phyloP scores from a whole-genome alignment of 2,329 filamentous ascomycete genomes.

The Aspergillus viridinutans region DNA sequence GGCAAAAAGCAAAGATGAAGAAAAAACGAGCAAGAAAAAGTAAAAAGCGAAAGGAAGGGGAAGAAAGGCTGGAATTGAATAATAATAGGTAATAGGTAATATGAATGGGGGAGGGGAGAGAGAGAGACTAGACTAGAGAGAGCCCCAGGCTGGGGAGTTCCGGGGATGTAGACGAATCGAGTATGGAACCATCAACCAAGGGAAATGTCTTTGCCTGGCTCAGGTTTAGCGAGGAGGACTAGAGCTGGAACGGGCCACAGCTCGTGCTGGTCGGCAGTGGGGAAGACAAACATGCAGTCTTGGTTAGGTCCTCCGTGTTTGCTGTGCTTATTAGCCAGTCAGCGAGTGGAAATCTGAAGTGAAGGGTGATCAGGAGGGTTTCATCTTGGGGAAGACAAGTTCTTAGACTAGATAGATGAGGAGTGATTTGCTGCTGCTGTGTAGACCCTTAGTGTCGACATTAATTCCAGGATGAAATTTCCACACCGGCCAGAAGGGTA shows the following conservation, averaged over 20 bases:
- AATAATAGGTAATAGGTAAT: too few relatives aligned
- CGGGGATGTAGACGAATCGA: conserved; percentile 5
- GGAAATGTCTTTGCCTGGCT: background rate
- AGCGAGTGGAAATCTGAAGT: background rate
- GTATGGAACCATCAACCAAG: conserved; percentile 1
- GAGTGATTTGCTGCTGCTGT: too few relatives aligned
- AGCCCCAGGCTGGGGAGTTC: background rate
- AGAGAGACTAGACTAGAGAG: background rate
- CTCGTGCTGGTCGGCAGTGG: background rate
- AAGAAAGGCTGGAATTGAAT: background rate
- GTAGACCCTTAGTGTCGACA: background rate
- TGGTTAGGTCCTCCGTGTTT: background rate
- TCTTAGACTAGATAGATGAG: too few relatives aligned
- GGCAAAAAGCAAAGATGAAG: background rate
- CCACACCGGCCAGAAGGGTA: background rate
- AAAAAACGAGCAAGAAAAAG: conserved; percentile 1
- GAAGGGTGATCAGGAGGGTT: background rate
- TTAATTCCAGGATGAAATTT: background rate
- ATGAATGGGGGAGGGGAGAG: background rate
- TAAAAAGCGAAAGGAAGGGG: background rate
- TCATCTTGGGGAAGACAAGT: background rate
- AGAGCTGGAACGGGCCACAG: background rate
- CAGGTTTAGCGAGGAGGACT: background rate
- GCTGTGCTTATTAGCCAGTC: background rate
- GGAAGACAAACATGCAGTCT: background rate